A percentile compares a stretch with the other conserved stretches of the same genome.
Conservation (phyloP, 2,329 filamentous ascomycete genomes). For the Passalora sequoiae region DNA sequence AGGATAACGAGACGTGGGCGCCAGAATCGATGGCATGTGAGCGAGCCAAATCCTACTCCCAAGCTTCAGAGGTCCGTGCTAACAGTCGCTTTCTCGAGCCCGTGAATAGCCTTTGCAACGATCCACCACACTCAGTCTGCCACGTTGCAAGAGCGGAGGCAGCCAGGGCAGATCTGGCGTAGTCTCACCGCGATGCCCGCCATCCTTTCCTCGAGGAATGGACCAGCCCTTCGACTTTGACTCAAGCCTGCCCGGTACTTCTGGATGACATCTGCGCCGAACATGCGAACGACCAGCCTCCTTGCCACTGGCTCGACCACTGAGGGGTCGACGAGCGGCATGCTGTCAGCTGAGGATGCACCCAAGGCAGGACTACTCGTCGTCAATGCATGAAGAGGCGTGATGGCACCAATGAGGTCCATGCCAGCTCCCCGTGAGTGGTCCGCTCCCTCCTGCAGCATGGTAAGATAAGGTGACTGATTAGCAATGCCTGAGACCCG, state of each 20-base stretch:
- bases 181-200: constrained; percentile 17
- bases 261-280: constrained; percentile 28
- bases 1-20: constrained; percentile 4
- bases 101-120: constrained; percentile 25
- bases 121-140: constrained; percentile 38
- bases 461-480: constrained; percentile 48
- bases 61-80: constrained; percentile 15
- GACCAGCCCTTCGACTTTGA: constrained; percentile 34
- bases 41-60: constrained; percentile 1
- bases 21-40: constrained; percentile 2
- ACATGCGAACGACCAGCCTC: constrained; percentile 40
- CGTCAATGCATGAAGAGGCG: constrained; percentile 17
- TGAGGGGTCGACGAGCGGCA: constrained; percentile 39
- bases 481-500: constrained; percentile 27
- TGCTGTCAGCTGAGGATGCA: constrained; percentile 35
- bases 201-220: constrained; percentile 31
- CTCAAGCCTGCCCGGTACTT: constrained; percentile 22
- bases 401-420: constrained; percentile 20
- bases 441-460: constrained; percentile 36
- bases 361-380: constrained; percentile 26
- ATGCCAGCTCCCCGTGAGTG: constrained; percentile 12
- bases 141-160: constrained; percentile 51
- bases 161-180: constrained; percentile 36
- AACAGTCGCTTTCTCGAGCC: constrained; percentile 21
- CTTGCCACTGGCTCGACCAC: constrained; percentile 41